Evolutionary conservation across 2,329 filamentous ascomycete species (phyloP).

Genomic region (Sporothrix protearum): DNA sequence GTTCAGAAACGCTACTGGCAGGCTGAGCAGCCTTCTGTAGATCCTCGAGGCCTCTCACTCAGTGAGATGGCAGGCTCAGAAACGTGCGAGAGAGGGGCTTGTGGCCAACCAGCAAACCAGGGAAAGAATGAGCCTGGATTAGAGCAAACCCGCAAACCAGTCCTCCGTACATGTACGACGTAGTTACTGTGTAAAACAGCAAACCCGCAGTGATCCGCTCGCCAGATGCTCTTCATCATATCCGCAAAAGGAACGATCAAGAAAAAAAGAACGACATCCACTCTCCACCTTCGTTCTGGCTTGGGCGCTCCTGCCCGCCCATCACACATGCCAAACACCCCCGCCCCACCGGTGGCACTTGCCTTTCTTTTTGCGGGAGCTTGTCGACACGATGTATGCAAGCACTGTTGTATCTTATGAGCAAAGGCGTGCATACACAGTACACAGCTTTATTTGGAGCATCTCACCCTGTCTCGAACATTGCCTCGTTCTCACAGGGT

Average conservation of each 20-base stretch:
- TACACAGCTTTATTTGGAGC: not conserved
- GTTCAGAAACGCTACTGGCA: not conserved
- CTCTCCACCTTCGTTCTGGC: not conserved
- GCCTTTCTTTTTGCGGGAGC: not conserved
- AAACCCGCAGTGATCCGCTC: not conserved
- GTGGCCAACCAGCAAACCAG: conserved; percentile 18
- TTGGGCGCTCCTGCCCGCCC: conserved; percentile 14
- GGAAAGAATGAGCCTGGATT: not conserved
- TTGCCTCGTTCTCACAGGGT: not conserved
- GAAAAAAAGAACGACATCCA: not conserved
- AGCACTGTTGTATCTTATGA: not conserved
- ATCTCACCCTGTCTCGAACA: not conserved
- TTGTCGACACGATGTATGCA: conserved; percentile 11
- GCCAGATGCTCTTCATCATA: not conserved
- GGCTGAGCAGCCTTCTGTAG: conserved; percentile 18
- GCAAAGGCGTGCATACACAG: not conserved
- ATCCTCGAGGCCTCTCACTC: not conserved
- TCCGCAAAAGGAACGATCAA: conserved; percentile 12
- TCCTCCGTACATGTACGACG: too few species aligned
- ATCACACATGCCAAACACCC: conserved; percentile 14
- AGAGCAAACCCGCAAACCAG: not conserved
- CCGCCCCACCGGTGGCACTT: conserved; percentile 4
- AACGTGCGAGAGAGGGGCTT: not conserved
- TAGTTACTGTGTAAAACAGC: too few species aligned
- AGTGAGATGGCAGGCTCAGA: not conserved